Evolutionary conservation across 768 basidiomycete genomes (phyloP).

Genomic region (Phylloporus arenicola): DNA sequence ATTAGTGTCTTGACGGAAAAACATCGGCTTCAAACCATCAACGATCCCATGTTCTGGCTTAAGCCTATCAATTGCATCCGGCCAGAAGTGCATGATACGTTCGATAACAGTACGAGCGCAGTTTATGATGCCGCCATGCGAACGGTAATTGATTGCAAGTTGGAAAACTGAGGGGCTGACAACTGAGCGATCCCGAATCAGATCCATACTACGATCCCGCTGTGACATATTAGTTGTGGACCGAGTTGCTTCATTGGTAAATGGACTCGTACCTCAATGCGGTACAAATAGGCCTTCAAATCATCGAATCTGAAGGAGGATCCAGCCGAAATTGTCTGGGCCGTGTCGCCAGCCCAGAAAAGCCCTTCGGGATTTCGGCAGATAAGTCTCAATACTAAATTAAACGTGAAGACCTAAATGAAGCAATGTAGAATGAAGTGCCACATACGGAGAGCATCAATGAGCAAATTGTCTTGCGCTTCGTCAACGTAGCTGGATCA

Average conservation of each 20-base stretch:
- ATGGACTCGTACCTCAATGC: conserved; percentile 48
- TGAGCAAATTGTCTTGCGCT: conserved; percentile 65
- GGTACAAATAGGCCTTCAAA: conserved; percentile 59
- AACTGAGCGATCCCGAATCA: conserved; percentile 12
- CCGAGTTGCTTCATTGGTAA: background rate
- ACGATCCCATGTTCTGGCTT: conserved; percentile 51
- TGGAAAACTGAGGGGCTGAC: conserved; percentile 15
- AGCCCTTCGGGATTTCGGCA: conserved; percentile 62
- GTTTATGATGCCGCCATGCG: conserved; percentile 12
- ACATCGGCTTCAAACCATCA: conserved; percentile 51
- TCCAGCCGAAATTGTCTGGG: conserved; percentile 70
- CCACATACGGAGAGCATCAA: conserved; percentile 54
- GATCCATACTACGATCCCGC: too few species aligned
- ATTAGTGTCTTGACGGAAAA: conserved; percentile 40
- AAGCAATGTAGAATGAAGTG: background rate
- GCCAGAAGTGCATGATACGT: conserved; percentile 59
- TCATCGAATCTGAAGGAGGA: conserved; percentile 70
- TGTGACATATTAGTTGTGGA: background rate
- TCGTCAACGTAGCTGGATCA: conserved; percentile 59
- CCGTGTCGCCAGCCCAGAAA: conserved; percentile 82
- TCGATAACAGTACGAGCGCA: conserved; percentile 62
- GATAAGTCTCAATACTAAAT: conserved; percentile 54
- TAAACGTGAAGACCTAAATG: conserved; percentile 2
- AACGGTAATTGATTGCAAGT: too few species aligned
- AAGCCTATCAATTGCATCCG: conserved; percentile 56